These are phyloP conservation scores for Plenodomus biglobosus DNA, from an alignment of 2,329 filamentous ascomycete genomes.

Conservation along the genomic window DNA sequence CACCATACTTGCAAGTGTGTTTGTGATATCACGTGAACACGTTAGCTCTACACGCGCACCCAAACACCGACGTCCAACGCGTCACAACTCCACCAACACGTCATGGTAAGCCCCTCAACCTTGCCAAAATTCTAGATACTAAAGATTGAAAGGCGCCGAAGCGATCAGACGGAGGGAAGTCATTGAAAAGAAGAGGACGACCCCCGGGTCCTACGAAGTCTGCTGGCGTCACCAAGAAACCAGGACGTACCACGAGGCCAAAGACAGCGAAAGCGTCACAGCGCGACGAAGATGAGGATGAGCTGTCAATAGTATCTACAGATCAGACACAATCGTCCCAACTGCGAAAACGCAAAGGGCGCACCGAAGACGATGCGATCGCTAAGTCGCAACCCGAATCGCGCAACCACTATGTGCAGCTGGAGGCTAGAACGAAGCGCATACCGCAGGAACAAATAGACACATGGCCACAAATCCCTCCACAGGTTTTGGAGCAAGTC, in stretches of 20 bases:
- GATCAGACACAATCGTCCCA: slow-evolving; percentile 3
- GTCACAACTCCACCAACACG: slow-evolving; percentile 22
- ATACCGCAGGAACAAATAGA: slow-evolving; percentile 44
- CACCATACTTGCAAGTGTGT: no score
- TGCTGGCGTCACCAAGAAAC: slow-evolving; percentile 15
- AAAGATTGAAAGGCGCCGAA: slow-evolving; percentile 26
- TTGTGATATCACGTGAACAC: background rate
- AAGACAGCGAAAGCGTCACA: slow-evolving; percentile 14
- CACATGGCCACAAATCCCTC: slow-evolving; percentile 58
- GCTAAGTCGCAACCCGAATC: slow-evolving; percentile 16
- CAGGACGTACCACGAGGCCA: slow-evolving; percentile 10
- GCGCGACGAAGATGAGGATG: slow-evolving; percentile 15
- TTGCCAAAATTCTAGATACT: slow-evolving; percentile 5
- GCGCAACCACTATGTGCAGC: slow-evolving; percentile 33
- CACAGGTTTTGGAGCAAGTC: slow-evolving; percentile 59
- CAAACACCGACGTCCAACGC: slow-evolving; percentile 16
- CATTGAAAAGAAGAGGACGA: slow-evolving; percentile 26
- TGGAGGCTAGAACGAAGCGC: slow-evolving; percentile 39
- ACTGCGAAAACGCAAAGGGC: slow-evolving; percentile 25
- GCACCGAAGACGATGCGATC: slow-evolving; percentile 21
- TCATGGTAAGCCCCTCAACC: slow-evolving; percentile 31
- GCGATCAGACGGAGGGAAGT: slow-evolving; percentile 15
- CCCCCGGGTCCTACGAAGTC: slow-evolving; percentile 29
- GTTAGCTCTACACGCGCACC: slow-evolving; percentile 5
- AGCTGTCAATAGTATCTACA: slow-evolving; percentile 5